Base-by-base conservation (phyloP, 169 alveolate genomes). In the Cryptosporidium viatorum region DNA sequence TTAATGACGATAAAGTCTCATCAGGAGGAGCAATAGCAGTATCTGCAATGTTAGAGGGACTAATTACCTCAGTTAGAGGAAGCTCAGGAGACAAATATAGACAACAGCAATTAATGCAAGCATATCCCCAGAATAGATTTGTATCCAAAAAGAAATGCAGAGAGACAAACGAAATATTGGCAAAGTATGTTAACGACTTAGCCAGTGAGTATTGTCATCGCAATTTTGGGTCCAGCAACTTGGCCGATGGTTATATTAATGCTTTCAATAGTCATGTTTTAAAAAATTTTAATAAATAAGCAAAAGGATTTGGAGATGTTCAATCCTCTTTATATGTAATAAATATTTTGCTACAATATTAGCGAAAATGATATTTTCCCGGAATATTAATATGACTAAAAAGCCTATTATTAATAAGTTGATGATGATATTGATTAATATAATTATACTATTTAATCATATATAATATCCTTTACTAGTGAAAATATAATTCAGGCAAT, bases 1-100 rank as follows among this genome's bases (percentile, higher is more conserved):
- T n/a, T 23, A 41, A 41, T 41, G 67, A 55, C 14, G 71, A 65
- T n/a, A 37, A 51, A 2, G 71, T n/a, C 10, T 31, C 71, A 2
- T 65, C 71, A n/a, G 70, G 86, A 18, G 89, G 89, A n/a, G 89
- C 89, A 26, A 80, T 80, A 7, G 89, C 89, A 41, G 89, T 67
- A n/a, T 80, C 89, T 10, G 89, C 89, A 45, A 62, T 80, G 75
- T 31, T 80, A 23, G 89, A 80, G 31, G 58, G 70, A 26, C 37
- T 80, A 65, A 80, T 80, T n/a, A 80, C 89, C 16, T 62, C 89
- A 21, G 89, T 80, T 23, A 80, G 89, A 12, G 89, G 89, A 26
- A 50, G 55, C 52, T 59, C 89, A 26, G 70, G 75, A n/a, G 89
- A 80, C 37, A 80, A 45, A 29, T 80, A 80, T 62, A 37, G 89